Evolutionary conservation across 768 basidiomycete genomes (phyloP).

Genomic region (Pisolithus marmoratus): DNA sequence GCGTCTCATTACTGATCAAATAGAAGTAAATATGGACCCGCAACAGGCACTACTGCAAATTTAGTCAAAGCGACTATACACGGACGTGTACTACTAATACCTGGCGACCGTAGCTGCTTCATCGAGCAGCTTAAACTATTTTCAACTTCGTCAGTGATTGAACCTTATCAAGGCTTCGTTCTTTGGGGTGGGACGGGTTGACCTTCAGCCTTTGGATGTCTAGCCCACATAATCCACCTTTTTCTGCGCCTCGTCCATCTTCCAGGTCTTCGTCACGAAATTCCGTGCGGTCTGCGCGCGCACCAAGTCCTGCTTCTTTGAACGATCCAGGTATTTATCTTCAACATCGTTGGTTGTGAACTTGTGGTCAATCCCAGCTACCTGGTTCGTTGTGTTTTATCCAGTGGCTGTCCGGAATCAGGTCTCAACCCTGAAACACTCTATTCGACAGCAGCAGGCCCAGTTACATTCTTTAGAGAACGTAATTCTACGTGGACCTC

Average conservation of each 20-base stretch:
- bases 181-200: slow-evolving; percentile 13
- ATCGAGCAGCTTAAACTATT: no score
- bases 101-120: no score
- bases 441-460: slow-evolving; percentile 79
- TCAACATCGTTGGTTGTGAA: slow-evolving; percentile 17
- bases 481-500: slow-evolving; percentile 59
- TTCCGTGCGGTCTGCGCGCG: slow-evolving; percentile 42
- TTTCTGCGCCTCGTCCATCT: slow-evolving; percentile 29
- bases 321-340: slow-evolving; percentile 61
- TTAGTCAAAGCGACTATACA: no score
- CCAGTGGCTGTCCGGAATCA: slow-evolving; percentile 73
- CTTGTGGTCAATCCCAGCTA: slow-evolving; percentile 15
- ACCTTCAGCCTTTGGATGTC: slow-evolving; percentile 30
- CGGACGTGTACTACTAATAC: no score
- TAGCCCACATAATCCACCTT: slow-evolving; percentile 28
- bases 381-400: slow-evolving; percentile 23
- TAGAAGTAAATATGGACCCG: no score
- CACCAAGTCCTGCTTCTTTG: slow-evolving; percentile 50
- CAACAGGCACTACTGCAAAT: no score
- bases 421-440: slow-evolving; percentile 76
- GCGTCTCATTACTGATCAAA: no score
- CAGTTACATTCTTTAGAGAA: slow-evolving; percentile 68
- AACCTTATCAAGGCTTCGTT: slow-evolving; percentile 4
- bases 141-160: neutral
- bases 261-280: slow-evolving; percentile 47